Base-by-base conservation (phyloP, 2,329 filamentous ascomycete species). In the Epichloe amarillans region DNA sequence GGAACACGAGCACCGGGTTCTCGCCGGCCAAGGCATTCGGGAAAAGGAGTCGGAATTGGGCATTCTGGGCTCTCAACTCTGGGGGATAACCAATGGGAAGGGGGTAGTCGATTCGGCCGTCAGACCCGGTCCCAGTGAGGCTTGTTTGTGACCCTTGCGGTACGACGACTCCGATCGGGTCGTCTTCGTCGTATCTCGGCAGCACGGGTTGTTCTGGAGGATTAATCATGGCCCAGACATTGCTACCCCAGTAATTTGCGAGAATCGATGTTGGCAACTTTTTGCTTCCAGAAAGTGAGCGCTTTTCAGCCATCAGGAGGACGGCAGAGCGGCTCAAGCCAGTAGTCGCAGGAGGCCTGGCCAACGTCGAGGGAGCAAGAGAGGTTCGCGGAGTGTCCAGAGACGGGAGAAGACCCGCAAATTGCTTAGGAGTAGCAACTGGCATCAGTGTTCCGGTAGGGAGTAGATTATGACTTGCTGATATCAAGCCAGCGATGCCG, bases 191-290 rank as follows among this genome's bases (percentile, higher is more conserved):
- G 23, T 58, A 58, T 23, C 63, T 56, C 4, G 66, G 63, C 15
- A 68, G 53, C 10, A 63, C 57, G 4, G 63, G 64, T 26, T 64
- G 60, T 19, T 57, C 51, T 3, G 59, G 60, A n/a, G 55, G 50
- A 37, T 65, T 59, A 37, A 61, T 55, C 14, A 59, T 54, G 6
- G 64, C 67, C 87, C 89, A 95, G 45, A 89, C 83, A 51, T 82
- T 85, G 60, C 83, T 94, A 47, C 91, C 91, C 91, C 91, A 97
- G 51, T 94, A 78, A 63, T 97, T 97, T 35, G 90, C 90, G 72
- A 95, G 80, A 54, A 96, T 82, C 14, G 88, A 88, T 47, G 86
- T 86, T 1, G 90, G 88, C 67, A 95, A 80, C 21, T 79, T 79
- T 41, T 84, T 80, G n/a, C 76, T 76, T 45, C 73, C 79, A n/a